Evolutionary conservation across 2,329 filamentous ascomycete species (phyloP), one percentile per base, ranked within the genome.

Genomic region (Colletotrichum salicis): DNA sequence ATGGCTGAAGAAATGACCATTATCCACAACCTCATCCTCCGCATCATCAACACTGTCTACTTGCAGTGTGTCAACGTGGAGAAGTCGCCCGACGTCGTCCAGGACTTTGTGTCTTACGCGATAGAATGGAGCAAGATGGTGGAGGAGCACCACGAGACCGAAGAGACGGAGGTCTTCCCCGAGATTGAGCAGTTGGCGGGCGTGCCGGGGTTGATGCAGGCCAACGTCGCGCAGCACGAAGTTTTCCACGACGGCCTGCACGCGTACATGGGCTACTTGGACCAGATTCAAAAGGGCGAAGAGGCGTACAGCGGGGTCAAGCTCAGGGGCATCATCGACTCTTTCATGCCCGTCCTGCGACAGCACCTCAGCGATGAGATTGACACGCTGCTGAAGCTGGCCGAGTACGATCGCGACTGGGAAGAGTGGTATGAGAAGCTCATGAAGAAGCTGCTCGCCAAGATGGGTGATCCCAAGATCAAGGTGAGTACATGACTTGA

Each of bases 341-440:
- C 54, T 1, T 84, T 86, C 62, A 82, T 78, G 45, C 75, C 77
- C 0, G 72, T 73, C 4, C 73, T 86, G 65, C 73, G 74, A 48
- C 63, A 76, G 45, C 84, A 86, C 72, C 75, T 86, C 12, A 73
- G 72, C 3, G 79, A 83, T 7, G 84, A 86, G 73, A 81, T 86
- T 55, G 75, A 76, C 41, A 79, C 79, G 51, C 78, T 86, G 19
- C 60, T 81, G 51, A 76, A 61, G 1, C 74, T 85, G 19, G 75
- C 76, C 7, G 75, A 78, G 64, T 83, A 79, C 59, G 79, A 78
- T 31, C 76, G 78, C 45, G 78, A 83, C 70, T 83, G 81, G 81
- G 76, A 72, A 24, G 69, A 41, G 35, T 82, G 79, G 77, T 78
- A 78, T 65, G 75, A 76, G 62, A 73, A 71, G 51, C 45, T 71